Conservation (phyloP, 208 protist species). For the Trypanosoma cruzi region DNA sequence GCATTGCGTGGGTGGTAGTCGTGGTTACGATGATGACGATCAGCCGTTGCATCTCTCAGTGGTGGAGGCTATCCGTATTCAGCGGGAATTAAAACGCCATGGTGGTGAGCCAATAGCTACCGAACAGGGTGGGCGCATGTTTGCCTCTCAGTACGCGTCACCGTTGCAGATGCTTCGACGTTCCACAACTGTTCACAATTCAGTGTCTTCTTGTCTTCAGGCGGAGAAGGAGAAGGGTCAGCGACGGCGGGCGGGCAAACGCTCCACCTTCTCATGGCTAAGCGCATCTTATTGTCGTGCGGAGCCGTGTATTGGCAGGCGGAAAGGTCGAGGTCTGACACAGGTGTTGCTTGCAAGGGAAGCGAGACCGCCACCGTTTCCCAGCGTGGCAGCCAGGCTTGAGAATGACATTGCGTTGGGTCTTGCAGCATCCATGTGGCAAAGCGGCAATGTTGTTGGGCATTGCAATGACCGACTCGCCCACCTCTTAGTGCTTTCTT, state of each 20-base stretch:
- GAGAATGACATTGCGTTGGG: slow-evolving; percentile 30
- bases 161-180: slow-evolving; percentile 26
- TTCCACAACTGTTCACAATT: not conserved
- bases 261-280: not conserved
- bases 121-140: slow-evolving; percentile 16
- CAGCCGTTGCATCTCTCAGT: not conserved
- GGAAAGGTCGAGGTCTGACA: not conserved
- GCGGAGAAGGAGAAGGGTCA: not conserved
- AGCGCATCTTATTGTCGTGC: slow-evolving; percentile 6
- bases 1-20: not conserved
- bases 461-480: slow-evolving; percentile 32
- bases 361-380: slow-evolving; percentile 16
- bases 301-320: slow-evolving; percentile 1
- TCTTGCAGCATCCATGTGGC: slow-evolving; percentile 23
- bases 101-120: slow-evolving; percentile 14
- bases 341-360: not conserved
- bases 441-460: slow-evolving; percentile 27
- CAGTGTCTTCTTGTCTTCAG: not conserved
- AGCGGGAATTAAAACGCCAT: slow-evolving; percentile 13
- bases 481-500: slow-evolving; percentile 23
- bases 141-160: slow-evolving; percentile 17
- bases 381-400: slow-evolving; percentile 26
- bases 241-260: not conserved
- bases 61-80: slow-evolving; percentile 23
- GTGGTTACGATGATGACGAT: not conserved